Percentiles rank a stretch among this genome's conserved stretches.
These are phyloP conservation scores for Claviceps humidiphila DNA, from an alignment of 2,329 filamentous ascomycete species.

Conservation along the genomic window DNA sequence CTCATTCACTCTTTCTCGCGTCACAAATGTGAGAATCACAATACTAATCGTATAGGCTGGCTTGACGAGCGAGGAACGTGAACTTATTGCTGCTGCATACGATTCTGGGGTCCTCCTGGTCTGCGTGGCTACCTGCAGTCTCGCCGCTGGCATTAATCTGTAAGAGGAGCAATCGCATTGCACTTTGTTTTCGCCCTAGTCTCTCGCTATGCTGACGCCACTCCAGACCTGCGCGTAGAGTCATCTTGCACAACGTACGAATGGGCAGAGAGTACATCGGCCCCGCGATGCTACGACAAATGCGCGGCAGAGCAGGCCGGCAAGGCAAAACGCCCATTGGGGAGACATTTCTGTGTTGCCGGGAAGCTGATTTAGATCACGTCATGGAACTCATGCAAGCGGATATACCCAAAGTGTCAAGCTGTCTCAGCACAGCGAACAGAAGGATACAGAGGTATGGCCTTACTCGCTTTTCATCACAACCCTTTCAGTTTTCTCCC, in stretches of 20 bases:
- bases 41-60: slow-evolving; percentile 35
- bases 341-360: slow-evolving; percentile 66
- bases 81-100: slow-evolving; percentile 57
- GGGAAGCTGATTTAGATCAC: slow-evolving; percentile 52
- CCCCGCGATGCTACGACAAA: slow-evolving; percentile 67
- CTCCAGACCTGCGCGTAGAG: slow-evolving; percentile 46
- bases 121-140: slow-evolving; percentile 63
- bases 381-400: slow-evolving; percentile 60
- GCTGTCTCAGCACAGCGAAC: slow-evolving; percentile 54
- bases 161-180: slow-evolving; percentile 11
- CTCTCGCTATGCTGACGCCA: slow-evolving; percentile 5
- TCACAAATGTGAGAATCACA: slow-evolving; percentile 1
- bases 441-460: slow-evolving; percentile 50
- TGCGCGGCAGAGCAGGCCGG: slow-evolving; percentile 64
- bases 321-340: slow-evolving; percentile 69
- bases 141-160: slow-evolving; percentile 74
- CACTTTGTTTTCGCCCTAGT: too few species aligned
- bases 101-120: slow-evolving; percentile 55
- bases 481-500: too few species aligned
- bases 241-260: slow-evolving; percentile 61
- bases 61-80: slow-evolving; percentile 62
- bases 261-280: slow-evolving; percentile 70
- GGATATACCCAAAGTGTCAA: slow-evolving; percentile 56
- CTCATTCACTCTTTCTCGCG: not conserved
- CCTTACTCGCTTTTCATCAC: too few species aligned